These are phyloP conservation scores for Cyberlindnera mycetangii DNA, from an alignment of 805 yeast species.

Conservation along the genomic window DNA sequence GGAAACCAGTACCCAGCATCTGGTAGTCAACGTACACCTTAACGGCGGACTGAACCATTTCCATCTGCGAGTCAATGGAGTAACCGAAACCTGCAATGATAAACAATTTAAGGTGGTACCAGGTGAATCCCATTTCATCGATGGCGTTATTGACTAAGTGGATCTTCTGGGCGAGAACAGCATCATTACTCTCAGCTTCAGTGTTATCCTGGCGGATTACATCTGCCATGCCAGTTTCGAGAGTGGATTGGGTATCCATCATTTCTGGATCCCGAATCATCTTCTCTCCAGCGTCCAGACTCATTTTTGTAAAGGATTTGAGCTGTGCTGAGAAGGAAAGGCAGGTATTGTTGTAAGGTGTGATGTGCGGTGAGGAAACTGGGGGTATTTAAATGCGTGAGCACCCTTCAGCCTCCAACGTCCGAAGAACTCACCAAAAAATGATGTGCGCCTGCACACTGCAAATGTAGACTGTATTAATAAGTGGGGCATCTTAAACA, in stretches of 20 bases:
- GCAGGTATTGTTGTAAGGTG: neutral
- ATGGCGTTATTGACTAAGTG: conserved; percentile 49
- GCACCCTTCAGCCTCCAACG: too few relatives aligned
- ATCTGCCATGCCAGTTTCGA: conserved; percentile 11
- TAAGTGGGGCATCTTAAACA: neutral
- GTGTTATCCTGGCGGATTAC: conserved; percentile 12
- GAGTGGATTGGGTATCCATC: conserved; percentile 11
- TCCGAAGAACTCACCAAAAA: neutral
- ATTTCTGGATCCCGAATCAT: conserved; percentile 4
- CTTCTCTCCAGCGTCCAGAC: conserved; percentile 4
- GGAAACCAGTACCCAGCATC: conserved; percentile 37
- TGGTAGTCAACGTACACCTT: conserved; percentile 44
- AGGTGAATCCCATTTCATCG: conserved; percentile 61
- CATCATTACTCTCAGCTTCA: conserved; percentile 30
- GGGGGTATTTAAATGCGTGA: neutral
- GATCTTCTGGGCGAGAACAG: conserved; percentile 34
- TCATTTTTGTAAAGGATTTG: neutral
- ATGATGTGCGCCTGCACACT: neutral
- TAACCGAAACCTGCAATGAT: conserved; percentile 52
- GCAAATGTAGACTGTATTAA: too few relatives aligned
- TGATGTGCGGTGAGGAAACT: too few relatives aligned
- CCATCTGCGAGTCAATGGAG: conserved; percentile 50
- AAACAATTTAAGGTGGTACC: conserved; percentile 45
- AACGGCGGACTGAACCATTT: conserved; percentile 44
- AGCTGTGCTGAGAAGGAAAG: neutral